Percentiles rank a stretch among this genome's conserved stretches.
Evolutionary conservation across 129 eudicot species (phyloP).

Genomic region (Scalesia atractyloides): DNA sequence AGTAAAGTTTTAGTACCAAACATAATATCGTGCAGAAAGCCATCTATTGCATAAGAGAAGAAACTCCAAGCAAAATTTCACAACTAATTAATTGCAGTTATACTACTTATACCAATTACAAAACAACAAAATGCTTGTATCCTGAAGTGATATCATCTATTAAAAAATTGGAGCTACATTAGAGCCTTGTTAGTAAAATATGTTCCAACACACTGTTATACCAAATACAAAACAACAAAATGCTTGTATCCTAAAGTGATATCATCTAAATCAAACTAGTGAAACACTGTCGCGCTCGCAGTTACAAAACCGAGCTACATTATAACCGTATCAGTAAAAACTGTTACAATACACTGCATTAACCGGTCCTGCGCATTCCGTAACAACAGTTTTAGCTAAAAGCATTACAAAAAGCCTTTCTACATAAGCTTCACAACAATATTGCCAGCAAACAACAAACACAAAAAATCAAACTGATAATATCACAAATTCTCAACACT

Average conservation of each 20-base stretch:
- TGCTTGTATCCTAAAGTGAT: background rate
- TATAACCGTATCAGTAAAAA: background rate
- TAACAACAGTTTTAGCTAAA: background rate
- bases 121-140: background rate
- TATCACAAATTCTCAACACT: background rate
- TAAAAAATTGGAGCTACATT: too few species aligned
- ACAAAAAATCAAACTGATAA: slow-evolving; percentile 1
- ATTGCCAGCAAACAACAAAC: background rate
- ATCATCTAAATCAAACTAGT: slow-evolving; percentile 10
- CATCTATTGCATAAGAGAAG: background rate
- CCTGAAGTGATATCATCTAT: slow-evolving; percentile 7
- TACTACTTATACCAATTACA: too few species aligned
- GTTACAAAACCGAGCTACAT: background rate
- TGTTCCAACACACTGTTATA: too few species aligned
- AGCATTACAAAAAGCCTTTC: slow-evolving; percentile 1
- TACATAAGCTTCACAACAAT: slow-evolving; percentile 5
- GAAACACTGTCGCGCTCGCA: background rate
- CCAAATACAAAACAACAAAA: background rate
- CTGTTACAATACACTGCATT: background rate
- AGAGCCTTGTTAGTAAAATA: too few species aligned
- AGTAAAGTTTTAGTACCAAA: background rate
- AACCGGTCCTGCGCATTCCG: background rate
- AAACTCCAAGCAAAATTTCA: slow-evolving; percentile 14
- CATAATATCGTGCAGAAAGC: background rate
- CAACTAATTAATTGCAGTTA: background rate